Base-by-base conservation (phyloP, 2,329 filamentous ascomycete species). In the Neospermospora avenae region DNA sequence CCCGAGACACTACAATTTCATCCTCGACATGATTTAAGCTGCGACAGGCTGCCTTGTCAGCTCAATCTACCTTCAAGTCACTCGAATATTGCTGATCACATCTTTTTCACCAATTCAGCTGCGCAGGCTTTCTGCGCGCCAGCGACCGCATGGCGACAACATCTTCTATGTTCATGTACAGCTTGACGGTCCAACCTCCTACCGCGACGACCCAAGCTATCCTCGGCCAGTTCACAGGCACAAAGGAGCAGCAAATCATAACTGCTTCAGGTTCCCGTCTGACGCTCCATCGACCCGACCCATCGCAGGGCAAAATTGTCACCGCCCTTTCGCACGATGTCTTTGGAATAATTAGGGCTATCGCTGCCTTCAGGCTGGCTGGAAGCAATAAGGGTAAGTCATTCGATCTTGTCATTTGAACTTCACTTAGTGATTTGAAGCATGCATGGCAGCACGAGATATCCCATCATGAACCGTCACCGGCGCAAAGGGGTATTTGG, bases 131-230 rank as follows among this genome's bases (percentile, higher is more conserved):
- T 66, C 67, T 67, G 70, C 66, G 65, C 63, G 46, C 48, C 57
- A 55, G 60, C 63, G 55, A 66, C 67, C 71, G 62, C 34, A 98
- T 98, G 95, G 93, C 95, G 80, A 96, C 93, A 74, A 97, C 93
- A 63, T 97, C 93, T 67, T 93, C 93, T 75, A 96, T 97, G 91
- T 97, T 97, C 76, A 87, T 99, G 79, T 99, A 99, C 80, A 95
- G 91, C 72, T 83, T 99, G 79, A 98, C 95, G 69, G 88, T 99
- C 72, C 92, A 97, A 77, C 89, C 91, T 69, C 91, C 95, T 35
- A 93, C 92, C 67, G 89, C 91, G 62, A 86, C 96, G 71, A 92
- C 89, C 54, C 89, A 96, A 77, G 93, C 95, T 65, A 89, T 97
- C 67, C 83, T 96, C 62, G 96, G 95, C 69, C 93, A 98, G 78